Conservation (phyloP, 345 rosid genomes). For the Dipteronia dyeriana region DNA sequence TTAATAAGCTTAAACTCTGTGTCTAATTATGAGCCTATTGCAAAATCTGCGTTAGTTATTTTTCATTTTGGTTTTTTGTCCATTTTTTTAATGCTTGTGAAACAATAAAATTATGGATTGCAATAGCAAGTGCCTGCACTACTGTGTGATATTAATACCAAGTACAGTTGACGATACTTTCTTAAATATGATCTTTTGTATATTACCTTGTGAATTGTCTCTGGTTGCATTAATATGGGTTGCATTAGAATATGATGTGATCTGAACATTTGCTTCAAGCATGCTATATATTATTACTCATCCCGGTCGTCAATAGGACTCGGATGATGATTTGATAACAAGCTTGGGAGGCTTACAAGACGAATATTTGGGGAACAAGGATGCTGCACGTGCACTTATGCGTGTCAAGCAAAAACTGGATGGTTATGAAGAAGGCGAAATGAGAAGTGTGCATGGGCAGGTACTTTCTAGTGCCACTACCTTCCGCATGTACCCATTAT, state of each 20-base stretch:
- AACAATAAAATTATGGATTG: background rate
- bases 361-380: conserved; percentile 88
- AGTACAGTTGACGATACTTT: background rate
- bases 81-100: background rate
- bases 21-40: background rate
- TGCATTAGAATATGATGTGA: background rate
- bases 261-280: background rate
- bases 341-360: conserved; percentile 69
- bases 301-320: conserved; percentile 50
- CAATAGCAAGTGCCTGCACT: background rate
- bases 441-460: conserved; percentile 94
- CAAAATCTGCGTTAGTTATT: background rate
- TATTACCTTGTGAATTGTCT: background rate
- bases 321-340: conserved; percentile 61
- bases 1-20: conserved; percentile 14
- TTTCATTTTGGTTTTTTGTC: too few relatives aligned
- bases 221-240: background rate
- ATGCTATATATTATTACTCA: background rate
- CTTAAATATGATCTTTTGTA: background rate
- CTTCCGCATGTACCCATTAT: background rate
- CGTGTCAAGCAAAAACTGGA: conserved; percentile 95
- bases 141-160: background rate
- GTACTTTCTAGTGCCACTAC: conserved; percentile 35
- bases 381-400: conserved; percentile 89
- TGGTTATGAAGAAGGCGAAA: conserved; percentile 96